Conservation (phyloP, 345 rosid genomes). For the Syzygium aromaticum region DNA sequence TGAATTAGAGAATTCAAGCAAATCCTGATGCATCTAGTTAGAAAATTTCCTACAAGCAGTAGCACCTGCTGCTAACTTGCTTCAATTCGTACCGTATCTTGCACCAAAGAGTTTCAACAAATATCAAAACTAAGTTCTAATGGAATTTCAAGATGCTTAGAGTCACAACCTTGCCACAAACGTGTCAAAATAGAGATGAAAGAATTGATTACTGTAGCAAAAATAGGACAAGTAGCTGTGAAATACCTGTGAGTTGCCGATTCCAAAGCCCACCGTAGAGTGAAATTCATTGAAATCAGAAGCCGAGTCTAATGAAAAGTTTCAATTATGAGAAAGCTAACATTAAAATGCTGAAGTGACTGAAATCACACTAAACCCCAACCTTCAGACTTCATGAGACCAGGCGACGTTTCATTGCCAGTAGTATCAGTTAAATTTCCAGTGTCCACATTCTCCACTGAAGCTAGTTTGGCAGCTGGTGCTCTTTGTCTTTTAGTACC, state of each 20-base stretch:
- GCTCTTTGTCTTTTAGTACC: not conserved
- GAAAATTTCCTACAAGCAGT: not conserved
- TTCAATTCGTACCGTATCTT: not conserved
- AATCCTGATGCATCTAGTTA: not conserved
- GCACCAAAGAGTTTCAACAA: not conserved
- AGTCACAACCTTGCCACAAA: not conserved
- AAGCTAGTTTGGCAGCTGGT: not conserved
- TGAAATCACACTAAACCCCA: not conserved
- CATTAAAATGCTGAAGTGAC: not conserved
- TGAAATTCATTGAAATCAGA: not conserved
- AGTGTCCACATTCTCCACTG: not conserved
- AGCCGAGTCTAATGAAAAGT: not conserved
- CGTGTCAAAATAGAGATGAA: not conserved
- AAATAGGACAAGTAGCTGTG: not conserved
- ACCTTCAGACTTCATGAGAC: not conserved
- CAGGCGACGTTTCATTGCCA: not conserved
- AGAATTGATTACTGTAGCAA: not conserved
- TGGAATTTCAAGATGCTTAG: not conserved
- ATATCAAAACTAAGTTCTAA: not conserved
- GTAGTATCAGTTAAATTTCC: not conserved
- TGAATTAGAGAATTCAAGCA: not conserved
- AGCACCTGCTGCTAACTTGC: not conserved
- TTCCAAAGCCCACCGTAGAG: not conserved
- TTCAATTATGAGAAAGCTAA: not conserved
- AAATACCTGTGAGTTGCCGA: not conserved